These are phyloP conservation scores for Fusarium euwallaceae DNA, from an alignment of 2,329 filamentous ascomycete genomes.

Conservation along the genomic window DNA sequence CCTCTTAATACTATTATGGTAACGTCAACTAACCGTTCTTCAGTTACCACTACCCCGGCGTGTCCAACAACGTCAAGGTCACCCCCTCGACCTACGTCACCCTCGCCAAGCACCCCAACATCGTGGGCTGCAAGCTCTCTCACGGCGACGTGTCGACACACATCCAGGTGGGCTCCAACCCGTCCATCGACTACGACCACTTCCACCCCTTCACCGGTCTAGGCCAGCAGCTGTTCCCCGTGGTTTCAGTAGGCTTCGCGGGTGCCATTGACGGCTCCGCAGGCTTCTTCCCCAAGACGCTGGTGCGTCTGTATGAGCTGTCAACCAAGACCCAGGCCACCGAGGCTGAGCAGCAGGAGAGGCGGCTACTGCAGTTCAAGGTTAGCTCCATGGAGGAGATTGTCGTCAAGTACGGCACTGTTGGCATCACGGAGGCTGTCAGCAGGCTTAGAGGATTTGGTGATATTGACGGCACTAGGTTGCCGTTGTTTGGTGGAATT, in stretches of 20 bases:
- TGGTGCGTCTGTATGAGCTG: slow-evolving; percentile 69
- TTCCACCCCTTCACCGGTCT: slow-evolving; percentile 75
- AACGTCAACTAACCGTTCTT: background rate
- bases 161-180: slow-evolving; percentile 70
- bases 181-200: slow-evolving; percentile 67
- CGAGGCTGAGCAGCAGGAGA: slow-evolving; percentile 61
- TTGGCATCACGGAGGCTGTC: slow-evolving; percentile 76
- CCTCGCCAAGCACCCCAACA: slow-evolving; percentile 73
- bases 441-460: slow-evolving; percentile 71
- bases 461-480: slow-evolving; percentile 68
- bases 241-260: slow-evolving; percentile 68
- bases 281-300: slow-evolving; percentile 72
- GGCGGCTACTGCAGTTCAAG: slow-evolving; percentile 69
- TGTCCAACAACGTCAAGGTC: slow-evolving; percentile 74
- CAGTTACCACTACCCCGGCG: slow-evolving; percentile 75
- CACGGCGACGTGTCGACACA: slow-evolving; percentile 76
- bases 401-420: slow-evolving; percentile 70
- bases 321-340: slow-evolving; percentile 46
- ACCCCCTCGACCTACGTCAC: slow-evolving; percentile 67
- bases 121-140: slow-evolving; percentile 77
- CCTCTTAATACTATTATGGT: background rate
- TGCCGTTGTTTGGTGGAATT: slow-evolving; percentile 71
- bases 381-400: slow-evolving; percentile 73
- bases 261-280: slow-evolving; percentile 74
- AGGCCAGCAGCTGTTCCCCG: slow-evolving; percentile 74